Base-by-base conservation (phyloP, 306 rosid genomes). In the Alnus rubra region DNA sequence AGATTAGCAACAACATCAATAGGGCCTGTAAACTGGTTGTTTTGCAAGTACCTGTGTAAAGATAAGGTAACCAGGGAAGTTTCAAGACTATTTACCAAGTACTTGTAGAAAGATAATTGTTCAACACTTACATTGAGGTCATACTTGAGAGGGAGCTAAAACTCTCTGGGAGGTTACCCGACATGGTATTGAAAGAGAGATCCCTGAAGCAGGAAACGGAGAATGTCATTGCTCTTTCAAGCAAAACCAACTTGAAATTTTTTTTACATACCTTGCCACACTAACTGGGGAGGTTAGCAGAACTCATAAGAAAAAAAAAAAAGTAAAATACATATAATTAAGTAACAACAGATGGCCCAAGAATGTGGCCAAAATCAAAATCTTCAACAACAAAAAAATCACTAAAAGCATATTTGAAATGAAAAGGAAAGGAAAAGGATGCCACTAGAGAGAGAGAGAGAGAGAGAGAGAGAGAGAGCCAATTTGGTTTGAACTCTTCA, bases 21-120 rank as follows among this genome's bases (percentile, higher is more conserved):
- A 75, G 91, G 74, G 82, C 99, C 99, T 6, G 96, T 83, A 64
- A 96, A 82, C 86, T 91, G 98, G 84, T 96, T 96, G 89, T 90
- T 90, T 79, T 96, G 93, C 88, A 96, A 88, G 82, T 81, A 73
- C 90, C 99, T 96, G 85, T 30, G 58, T 44, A 67, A 72, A 75
- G 47, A 74, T 71, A 69, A 83, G 65, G 72, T 74, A 67, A 84
- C 75, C 74, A 45, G 68, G 33, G 77, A 80, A 74, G 74, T 62
- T 69, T 74, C 77, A 71, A 82, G 58, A 83, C 48, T n/a, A 58
- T 67, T 42, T 74, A 83, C 71, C 79, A 79, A 52, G 76, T 5
- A 74, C 68, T 44, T 39, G 19, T 11, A 80, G 69, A 60, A 60
- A 73, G 54, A 42, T 74, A 79, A 31, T 42, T 7, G 55, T 74